Evolutionary conservation across 225 moss, liverwort and hornwort genomes (phyloP).

Genomic region (Polytrichum commune): DNA sequence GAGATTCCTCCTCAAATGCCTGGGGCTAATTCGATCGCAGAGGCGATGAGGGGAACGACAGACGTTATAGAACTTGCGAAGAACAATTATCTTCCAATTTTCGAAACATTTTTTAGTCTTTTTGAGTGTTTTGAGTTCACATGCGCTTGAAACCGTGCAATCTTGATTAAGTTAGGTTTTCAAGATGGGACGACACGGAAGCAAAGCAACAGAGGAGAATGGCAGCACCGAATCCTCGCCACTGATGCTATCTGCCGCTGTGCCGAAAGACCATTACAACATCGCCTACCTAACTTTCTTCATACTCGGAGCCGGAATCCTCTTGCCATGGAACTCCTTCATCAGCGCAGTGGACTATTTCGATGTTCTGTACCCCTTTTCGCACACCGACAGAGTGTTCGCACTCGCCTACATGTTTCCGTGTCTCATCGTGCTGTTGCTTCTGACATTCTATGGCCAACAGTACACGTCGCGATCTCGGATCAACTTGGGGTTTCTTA

Average conservation of each 20-base stretch:
- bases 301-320: slow-evolving; percentile 53
- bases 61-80: too few relatives aligned
- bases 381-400: slow-evolving; percentile 74
- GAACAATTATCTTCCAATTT: too few relatives aligned
- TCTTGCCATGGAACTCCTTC: slow-evolving; percentile 81
- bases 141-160: too few relatives aligned
- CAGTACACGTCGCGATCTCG: slow-evolving; percentile 44
- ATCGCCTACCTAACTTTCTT: slow-evolving; percentile 64
- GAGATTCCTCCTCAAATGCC: too few relatives aligned
- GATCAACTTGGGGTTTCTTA: slow-evolving; percentile 46
- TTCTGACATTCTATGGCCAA: slow-evolving; percentile 61
- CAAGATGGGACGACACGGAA: slow-evolving; percentile 48
- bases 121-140: too few relatives aligned
- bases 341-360: slow-evolving; percentile 90
- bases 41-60: too few relatives aligned
- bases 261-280: slow-evolving; percentile 60
- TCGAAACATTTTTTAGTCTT: too few relatives aligned
- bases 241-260: slow-evolving; percentile 36
- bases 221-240: slow-evolving; percentile 35
- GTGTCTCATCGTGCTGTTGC: slow-evolving; percentile 37
- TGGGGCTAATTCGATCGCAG: too few relatives aligned
- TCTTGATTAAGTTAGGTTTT: not conserved
- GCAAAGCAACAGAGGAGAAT: slow-evolving; percentile 12
- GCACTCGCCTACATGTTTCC: slow-evolving; percentile 77
- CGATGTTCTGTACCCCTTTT: slow-evolving; percentile 59